phyloP scores from a whole-genome alignment of 106 monocot species.

The Apostasia shenzhenica region DNA sequence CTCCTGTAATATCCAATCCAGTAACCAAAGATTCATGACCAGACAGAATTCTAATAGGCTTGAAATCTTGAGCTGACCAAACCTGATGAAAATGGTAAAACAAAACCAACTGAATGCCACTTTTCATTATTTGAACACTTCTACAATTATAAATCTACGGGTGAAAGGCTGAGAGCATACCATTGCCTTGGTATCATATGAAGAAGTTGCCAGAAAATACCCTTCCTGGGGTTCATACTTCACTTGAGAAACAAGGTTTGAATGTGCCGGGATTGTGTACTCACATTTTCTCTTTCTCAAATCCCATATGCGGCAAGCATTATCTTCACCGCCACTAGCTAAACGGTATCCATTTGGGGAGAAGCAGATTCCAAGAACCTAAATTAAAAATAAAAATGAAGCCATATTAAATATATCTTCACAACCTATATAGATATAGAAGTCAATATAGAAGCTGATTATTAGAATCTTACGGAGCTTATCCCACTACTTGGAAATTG shows the following conservation, averaged over 20 bases:
- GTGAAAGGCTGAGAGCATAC: conserved; percentile 20
- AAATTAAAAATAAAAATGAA: neutral
- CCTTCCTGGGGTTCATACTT: conserved; percentile 98
- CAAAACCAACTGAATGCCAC: neutral
- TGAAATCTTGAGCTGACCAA: conserved; percentile 91
- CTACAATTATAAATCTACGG: neutral
- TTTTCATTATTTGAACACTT: neutral
- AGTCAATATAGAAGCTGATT: neutral
- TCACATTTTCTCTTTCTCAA: conserved; percentile 80
- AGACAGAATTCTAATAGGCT: conserved; percentile 73
- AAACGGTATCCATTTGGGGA: conserved; percentile 89
- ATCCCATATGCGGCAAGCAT: conserved; percentile 91
- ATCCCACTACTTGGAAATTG: too few relatives aligned
- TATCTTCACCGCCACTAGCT: conserved; percentile 87
- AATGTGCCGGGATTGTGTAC: conserved; percentile 92
- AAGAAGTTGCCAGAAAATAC: conserved; percentile 79
- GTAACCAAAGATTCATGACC: conserved; percentile 93
- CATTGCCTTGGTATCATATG: conserved; percentile 88
- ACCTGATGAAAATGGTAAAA: conserved; percentile 26
- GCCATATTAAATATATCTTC: neutral
- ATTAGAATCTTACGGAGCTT: too few relatives aligned
- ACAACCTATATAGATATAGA: neutral
- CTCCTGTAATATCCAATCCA: conserved; percentile 74
- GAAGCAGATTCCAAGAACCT: conserved; percentile 87
- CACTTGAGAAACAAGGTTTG: conserved; percentile 82